Percentiles rank a stretch among this genome's conserved stretches.
These are phyloP conservation scores for Triticum monococcum DNA, from an alignment of 176 grass and related monocot genomes.

Conservation along the genomic window DNA sequence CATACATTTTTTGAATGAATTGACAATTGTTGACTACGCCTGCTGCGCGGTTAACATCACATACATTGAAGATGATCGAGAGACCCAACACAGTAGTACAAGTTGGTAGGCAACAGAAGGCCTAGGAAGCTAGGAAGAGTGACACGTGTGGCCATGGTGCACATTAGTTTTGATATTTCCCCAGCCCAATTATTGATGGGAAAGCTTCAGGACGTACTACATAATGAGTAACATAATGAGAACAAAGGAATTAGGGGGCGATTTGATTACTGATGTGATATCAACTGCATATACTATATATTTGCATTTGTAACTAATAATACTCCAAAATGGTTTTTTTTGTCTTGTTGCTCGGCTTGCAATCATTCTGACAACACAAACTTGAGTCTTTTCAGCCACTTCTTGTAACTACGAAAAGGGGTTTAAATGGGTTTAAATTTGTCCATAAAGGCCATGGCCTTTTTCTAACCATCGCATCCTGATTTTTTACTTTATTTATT, in stretches of 20 bases:
- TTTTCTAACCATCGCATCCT: background rate
- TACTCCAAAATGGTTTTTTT: background rate
- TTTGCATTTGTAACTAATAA: background rate
- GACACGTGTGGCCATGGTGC: slow-evolving; percentile 1
- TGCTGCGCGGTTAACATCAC: background rate
- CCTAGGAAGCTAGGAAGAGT: slow-evolving; percentile 1
- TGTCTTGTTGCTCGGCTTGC: background rate
- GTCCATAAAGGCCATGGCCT: background rate
- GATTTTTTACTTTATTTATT: background rate
- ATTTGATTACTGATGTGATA: slow-evolving; percentile 22
- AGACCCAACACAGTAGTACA: background rate
- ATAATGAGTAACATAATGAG: background rate
- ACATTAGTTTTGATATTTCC: background rate
- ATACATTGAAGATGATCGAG: background rate
- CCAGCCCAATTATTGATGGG: slow-evolving; percentile 4
- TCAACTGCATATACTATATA: background rate
- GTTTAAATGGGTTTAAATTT: background rate
- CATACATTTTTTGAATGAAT: too few relatives aligned
- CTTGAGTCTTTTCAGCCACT: background rate
- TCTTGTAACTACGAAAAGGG: background rate
- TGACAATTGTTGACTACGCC: background rate
- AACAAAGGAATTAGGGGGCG: background rate
- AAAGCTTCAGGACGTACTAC: background rate
- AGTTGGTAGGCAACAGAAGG: slow-evolving; percentile 3
- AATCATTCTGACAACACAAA: background rate